These are phyloP conservation scores for Populus trichocarpa DNA, from an alignment of 441 rosid genomes.

Conservation along the genomic window DNA sequence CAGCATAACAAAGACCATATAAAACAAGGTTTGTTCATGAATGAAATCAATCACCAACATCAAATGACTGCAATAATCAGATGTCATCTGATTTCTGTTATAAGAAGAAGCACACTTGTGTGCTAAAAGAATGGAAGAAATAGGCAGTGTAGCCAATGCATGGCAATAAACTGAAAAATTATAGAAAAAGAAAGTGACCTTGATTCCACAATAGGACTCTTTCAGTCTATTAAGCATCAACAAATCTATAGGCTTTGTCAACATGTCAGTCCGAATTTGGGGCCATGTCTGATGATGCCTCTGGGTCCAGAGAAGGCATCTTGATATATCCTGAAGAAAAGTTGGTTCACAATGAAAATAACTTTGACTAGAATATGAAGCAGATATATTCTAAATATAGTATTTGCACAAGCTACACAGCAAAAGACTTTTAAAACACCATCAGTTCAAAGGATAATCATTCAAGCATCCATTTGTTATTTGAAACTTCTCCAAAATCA, in stretches of 20 bases:
- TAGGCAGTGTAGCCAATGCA: not conserved
- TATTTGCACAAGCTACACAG: not conserved
- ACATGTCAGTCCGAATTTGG: conserved; percentile 68
- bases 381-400: not conserved
- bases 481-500: not conserved
- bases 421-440: not conserved
- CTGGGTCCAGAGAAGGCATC: conserved; percentile 97
- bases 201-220: conserved; percentile 77
- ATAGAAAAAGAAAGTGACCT: conserved; percentile 41
- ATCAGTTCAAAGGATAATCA: not conserved
- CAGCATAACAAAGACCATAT: not conserved
- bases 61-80: not conserved
- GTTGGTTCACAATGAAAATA: not conserved
- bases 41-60: not conserved
- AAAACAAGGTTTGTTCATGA: not conserved
- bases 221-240: conserved; percentile 80
- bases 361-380: not conserved
- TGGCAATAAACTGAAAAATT: not conserved
- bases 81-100: not conserved
- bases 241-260: conserved; percentile 78
- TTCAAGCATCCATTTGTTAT: not conserved
- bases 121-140: not conserved
- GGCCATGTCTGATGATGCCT: conserved; percentile 97
- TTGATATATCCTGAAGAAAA: conserved; percentile 76
- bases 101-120: not conserved